Evolutionary conservation across 1,284 basidiomycete genomes (phyloP).

Genomic region (Marasmius fiardii): DNA sequence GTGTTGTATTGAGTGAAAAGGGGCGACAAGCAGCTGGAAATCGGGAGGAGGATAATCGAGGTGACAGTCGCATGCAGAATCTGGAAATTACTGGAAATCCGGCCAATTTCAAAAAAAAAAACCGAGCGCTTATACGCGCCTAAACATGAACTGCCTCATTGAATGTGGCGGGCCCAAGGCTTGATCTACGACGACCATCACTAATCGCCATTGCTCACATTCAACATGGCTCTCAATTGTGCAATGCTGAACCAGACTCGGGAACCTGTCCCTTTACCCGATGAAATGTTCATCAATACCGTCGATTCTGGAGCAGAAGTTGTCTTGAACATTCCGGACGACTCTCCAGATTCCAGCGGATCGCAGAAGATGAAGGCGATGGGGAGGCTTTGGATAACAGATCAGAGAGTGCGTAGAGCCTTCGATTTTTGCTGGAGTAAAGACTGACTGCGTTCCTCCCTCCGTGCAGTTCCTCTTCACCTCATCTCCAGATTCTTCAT

Average conservation of each 20-base stretch:
- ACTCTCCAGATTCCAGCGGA: conserved; percentile 46
- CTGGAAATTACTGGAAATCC: too few relatives aligned
- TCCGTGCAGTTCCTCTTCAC: conserved; percentile 60
- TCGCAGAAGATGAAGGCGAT: conserved; percentile 54
- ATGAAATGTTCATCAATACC: conserved; percentile 56
- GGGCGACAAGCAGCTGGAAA: neutral
- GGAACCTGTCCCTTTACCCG: conserved; percentile 59
- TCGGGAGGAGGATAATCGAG: neutral
- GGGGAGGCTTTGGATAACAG: conserved; percentile 62
- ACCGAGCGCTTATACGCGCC: neutral
- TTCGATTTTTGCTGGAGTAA: neutral
- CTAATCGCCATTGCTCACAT: conserved; percentile 3
- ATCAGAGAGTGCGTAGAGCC: conserved; percentile 58
- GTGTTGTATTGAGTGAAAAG: neutral
- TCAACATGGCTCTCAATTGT: conserved; percentile 75
- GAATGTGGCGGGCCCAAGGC: neutral
- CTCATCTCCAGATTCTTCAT: conserved; percentile 37
- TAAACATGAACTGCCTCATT: neutral
- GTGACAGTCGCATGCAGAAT: conserved; percentile 4
- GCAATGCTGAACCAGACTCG: conserved; percentile 59
- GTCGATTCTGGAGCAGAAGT: conserved; percentile 58
- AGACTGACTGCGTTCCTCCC: neutral
- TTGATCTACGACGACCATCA: neutral
- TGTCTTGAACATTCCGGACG: conserved; percentile 52
- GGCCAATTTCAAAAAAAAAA: too few relatives aligned